Evolutionary conservation across 2,329 filamentous ascomycete species (phyloP).

Genomic region (Ceratocystis alfenasii): DNA sequence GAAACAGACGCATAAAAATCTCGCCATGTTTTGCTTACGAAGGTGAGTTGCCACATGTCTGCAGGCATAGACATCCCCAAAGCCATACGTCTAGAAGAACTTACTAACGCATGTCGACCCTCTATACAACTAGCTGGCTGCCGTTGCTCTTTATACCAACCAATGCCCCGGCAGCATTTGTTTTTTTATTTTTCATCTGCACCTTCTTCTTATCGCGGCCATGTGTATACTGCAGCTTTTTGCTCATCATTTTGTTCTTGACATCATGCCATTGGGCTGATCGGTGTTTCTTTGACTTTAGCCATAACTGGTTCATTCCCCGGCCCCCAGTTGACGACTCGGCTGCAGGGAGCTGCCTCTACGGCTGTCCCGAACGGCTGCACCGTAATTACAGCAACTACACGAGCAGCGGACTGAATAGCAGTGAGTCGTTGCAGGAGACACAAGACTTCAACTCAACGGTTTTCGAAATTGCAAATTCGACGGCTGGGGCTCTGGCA

Average conservation of each 20-base stretch:
- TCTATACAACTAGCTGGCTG: slow-evolving; percentile 50
- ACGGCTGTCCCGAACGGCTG: slow-evolving; percentile 13
- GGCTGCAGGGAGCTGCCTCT: slow-evolving; percentile 18
- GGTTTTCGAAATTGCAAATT: slow-evolving; percentile 48
- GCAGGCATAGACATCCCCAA: background rate
- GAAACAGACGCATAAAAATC: slow-evolving; percentile 4
- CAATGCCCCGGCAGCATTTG: slow-evolving; percentile 73
- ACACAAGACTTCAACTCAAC: slow-evolving; percentile 37
- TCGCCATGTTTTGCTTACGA: slow-evolving; percentile 49
- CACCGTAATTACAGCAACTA: slow-evolving; percentile 24
- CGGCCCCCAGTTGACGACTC: slow-evolving; percentile 33
- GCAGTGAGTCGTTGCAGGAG: slow-evolving; percentile 21
- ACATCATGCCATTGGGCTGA: slow-evolving; percentile 85
- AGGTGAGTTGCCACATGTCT: slow-evolving; percentile 34
- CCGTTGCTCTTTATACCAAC: slow-evolving; percentile 81
- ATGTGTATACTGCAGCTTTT: slow-evolving; percentile 93
- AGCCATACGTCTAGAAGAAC: slow-evolving; percentile 7
- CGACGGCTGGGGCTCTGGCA: slow-evolving; percentile 56
- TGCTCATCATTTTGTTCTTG: slow-evolving; percentile 87
- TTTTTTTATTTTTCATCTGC: slow-evolving; percentile 78
- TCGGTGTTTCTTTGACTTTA: slow-evolving; percentile 85
- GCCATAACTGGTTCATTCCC: slow-evolving; percentile 87
- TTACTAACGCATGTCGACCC: background rate
- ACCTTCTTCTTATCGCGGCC: slow-evolving; percentile 94
- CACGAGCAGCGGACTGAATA: slow-evolving; percentile 16